phyloP scores from a whole-genome alignment of 1,284 basidiomycete genomes.

The Thecaphora thlaspeos region DNA sequence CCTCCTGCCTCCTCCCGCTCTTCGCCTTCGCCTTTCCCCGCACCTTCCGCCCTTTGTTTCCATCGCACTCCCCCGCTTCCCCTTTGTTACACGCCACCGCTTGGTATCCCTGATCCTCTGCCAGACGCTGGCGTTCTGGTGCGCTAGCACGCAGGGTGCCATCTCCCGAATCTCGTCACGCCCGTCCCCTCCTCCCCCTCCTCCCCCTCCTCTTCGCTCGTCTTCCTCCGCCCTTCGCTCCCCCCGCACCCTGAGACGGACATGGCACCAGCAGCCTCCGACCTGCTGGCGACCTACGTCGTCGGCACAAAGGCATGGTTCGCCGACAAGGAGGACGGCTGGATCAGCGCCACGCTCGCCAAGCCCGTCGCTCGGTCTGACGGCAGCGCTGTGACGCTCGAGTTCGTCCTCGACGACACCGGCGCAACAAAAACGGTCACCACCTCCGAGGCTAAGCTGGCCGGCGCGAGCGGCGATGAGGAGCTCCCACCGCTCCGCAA shows the following conservation, averaged over 20 bases:
- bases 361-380: constrained; percentile 52
- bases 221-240: constrained; percentile 2
- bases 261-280: constrained; percentile 38
- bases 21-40: too few species aligned
- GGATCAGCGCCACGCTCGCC: constrained; percentile 82
- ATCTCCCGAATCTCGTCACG: too few species aligned
- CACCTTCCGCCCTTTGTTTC: too few species aligned
- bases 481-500: constrained; percentile 87
- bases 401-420: constrained; percentile 50
- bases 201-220: background rate
- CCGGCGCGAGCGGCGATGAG: constrained; percentile 35
- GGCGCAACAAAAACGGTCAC: constrained; percentile 43
- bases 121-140: too few species aligned
- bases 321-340: constrained; percentile 85
- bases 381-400: constrained; percentile 40
- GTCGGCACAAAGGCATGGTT: constrained; percentile 65
- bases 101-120: too few species aligned
- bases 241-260: background rate
- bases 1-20: too few species aligned
- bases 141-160: too few species aligned
- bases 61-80: too few species aligned
- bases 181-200: background rate
- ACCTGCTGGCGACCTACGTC: constrained; percentile 52
- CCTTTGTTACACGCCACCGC: too few species aligned
- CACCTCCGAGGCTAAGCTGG: constrained; percentile 42